Percentiles rank a stretch among this genome's conserved stretches.
These are phyloP conservation scores for Lactarius vividus DNA, from an alignment of 768 basidiomycete species.

Conservation along the genomic window DNA sequence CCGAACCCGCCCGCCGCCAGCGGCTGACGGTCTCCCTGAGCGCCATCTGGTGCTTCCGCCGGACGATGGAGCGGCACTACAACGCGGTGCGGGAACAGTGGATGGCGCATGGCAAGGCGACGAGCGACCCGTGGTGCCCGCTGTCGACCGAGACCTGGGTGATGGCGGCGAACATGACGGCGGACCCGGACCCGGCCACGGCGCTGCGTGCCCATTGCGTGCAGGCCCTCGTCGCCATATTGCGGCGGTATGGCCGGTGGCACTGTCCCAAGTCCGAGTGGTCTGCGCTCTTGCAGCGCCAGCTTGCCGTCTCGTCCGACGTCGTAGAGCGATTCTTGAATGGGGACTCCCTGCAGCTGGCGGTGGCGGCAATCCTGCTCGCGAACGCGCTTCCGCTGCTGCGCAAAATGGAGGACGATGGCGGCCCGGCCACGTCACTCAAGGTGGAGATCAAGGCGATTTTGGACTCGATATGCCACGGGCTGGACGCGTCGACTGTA, in stretches of 20 bases:
- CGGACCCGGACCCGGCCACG: background rate
- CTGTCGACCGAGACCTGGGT: constrained; percentile 16
- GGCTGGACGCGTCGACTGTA: constrained; percentile 1
- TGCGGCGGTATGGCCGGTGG: constrained; percentile 13
- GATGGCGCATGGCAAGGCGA: background rate
- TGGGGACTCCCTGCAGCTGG: constrained; percentile 5
- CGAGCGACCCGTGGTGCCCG: constrained; percentile 15
- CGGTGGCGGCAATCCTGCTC: constrained; percentile 13
- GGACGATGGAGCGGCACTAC: constrained; percentile 6
- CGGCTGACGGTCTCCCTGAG: constrained; percentile 13
- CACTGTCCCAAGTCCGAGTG: constrained; percentile 11
- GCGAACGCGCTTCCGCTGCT: constrained; percentile 3
- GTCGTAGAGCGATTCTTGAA: background rate
- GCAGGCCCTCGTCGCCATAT: constrained; percentile 6
- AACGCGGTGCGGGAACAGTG: constrained; percentile 11
- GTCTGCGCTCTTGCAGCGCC: constrained; percentile 9
- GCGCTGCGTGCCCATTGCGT: constrained; percentile 17
- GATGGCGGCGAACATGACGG: constrained; percentile 2
- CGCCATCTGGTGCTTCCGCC: constrained; percentile 14
- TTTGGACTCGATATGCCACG: constrained; percentile 14
- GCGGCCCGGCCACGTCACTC: background rate
- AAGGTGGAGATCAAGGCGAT: constrained; percentile 12
- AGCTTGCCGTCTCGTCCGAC: background rate
- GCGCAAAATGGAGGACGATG: background rate
- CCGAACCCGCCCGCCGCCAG: constrained; percentile 6